Base-by-base conservation (phyloP, 352 stramenopile genomes). In the Thraustochytrium sp. region DNA sequence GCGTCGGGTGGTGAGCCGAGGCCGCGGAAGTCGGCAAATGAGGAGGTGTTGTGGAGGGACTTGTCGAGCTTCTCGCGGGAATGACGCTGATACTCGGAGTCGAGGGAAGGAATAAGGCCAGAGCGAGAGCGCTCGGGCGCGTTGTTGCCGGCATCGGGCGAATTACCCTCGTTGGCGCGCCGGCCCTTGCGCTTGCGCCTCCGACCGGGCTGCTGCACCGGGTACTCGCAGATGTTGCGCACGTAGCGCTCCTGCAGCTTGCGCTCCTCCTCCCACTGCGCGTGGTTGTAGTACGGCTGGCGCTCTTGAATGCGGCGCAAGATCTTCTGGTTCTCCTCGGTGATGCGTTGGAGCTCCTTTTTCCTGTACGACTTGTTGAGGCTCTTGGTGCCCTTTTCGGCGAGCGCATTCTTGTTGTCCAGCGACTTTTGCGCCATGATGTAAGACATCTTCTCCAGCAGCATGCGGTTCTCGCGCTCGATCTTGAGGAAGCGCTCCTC, bases 371-470 rank as follows among this genome's bases (percentile, higher is more conserved):
- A 86, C 76, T 87, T 89, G 76, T 88, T 90, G 11, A 91, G 74
- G 23, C 85, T 89, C 23, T 89, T 88, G 82, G 89, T 89, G 55
- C 88, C 82, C 29, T 86, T 86, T 42, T 88, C 73, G 49, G 88
- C 89, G 31, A 82, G 86, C 21, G 59, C 59, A 68, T 87, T 89
- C 76, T 90, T 88, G 53, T 85, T 88, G 37, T 87, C 85, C 34
- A 88, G 38, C 21, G 74, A 40, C 13, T 87, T 89, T 62, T 89
- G 87, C 59, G 85, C 78, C 89, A 94, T 93, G 85, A 98, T 98
- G 78, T 95, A 90, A 16, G 92, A 96, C 95, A 98, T 98, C 86
- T 98, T 98, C 85, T 98, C 93, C 48, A 98, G 88, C 72, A 98
- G 83, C 53, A 98, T 94, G 68, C 94, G 92, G 86, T 98, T 98